Evolutionary conservation across 495 filamentous ascomycete genomes (phyloP).

Genomic region (Talaromyces stipitatus): DNA sequence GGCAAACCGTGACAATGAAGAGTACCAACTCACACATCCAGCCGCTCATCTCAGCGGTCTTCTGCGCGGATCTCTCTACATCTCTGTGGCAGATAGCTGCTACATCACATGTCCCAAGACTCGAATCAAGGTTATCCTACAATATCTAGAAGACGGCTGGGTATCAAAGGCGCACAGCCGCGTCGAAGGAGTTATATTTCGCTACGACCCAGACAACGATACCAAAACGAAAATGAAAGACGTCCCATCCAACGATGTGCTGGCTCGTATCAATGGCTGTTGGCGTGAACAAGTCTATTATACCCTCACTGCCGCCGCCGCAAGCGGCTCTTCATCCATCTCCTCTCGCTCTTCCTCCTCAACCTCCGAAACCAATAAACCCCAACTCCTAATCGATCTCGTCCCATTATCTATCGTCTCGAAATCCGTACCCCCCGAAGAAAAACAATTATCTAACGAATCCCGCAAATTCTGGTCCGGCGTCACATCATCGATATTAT

Average conservation of each 20-base stretch:
- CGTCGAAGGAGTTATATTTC: conserved; percentile 85
- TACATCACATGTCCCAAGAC: conserved; percentile 83
- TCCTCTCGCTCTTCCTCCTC: not conserved
- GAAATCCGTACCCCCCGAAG: conserved; percentile 69
- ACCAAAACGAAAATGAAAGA: conserved; percentile 71
- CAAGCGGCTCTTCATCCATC: not conserved
- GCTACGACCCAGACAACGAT: conserved; percentile 75
- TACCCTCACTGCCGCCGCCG: conserved; percentile 43
- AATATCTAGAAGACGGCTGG: conserved; percentile 94
- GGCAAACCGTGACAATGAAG: conserved; percentile 70
- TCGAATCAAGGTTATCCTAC: conserved; percentile 79
- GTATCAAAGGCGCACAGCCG: conserved; percentile 83
- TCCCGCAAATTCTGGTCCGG: conserved; percentile 79
- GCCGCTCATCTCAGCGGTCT: conserved; percentile 87
- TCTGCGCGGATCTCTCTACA: conserved; percentile 69
- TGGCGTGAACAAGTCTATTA: conserved; percentile 73
- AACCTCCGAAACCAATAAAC: conserved; percentile 7
- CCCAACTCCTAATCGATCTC: conserved; percentile 78
- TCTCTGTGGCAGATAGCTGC: conserved; percentile 82
- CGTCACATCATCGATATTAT: conserved; percentile 79
- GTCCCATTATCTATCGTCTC: conserved; percentile 65
- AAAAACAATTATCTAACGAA: conserved; percentile 79
- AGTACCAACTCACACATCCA: conserved; percentile 92
- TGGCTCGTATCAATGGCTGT: conserved; percentile 74
- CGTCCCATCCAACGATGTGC: conserved; percentile 72